A percentile compares a stretch with the other conserved stretches of the same genome.
phyloP scores from a whole-genome alignment of 306 rosid species.

The Cicer yamashitae region DNA sequence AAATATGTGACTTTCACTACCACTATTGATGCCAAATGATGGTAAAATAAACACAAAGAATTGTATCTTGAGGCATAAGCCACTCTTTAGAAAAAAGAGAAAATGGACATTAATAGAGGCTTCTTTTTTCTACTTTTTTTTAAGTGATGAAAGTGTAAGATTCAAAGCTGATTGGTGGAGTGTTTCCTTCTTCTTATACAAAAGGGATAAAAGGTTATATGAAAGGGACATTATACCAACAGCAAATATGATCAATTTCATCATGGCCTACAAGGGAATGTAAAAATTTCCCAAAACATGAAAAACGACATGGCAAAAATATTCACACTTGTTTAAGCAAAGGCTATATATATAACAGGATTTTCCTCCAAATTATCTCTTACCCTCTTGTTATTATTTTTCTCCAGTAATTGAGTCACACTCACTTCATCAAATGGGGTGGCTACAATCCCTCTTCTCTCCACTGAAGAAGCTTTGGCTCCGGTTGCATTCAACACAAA shows the following conservation, averaged over 20 bases:
- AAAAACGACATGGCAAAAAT: constrained; percentile 45
- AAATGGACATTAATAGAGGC: constrained; percentile 31
- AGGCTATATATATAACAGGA: constrained; percentile 30
- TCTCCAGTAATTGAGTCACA: constrained; percentile 52
- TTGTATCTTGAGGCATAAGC: constrained; percentile 42
- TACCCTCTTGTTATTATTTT: constrained; percentile 33
- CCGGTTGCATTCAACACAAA: constrained; percentile 70
- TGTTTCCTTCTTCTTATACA: constrained; percentile 60
- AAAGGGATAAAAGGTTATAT: constrained; percentile 45
- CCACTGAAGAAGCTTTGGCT: constrained; percentile 84
- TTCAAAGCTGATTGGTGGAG: constrained; percentile 70
- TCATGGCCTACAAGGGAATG: constrained; percentile 55
- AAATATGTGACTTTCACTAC: constrained; percentile 35
- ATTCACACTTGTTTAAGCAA: constrained; percentile 78
- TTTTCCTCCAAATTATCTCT: constrained; percentile 26
- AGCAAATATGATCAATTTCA: constrained; percentile 45
- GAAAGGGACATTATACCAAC: constrained; percentile 73
- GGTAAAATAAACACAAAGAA: constrained; percentile 2
- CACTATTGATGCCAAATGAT: constrained; percentile 26
- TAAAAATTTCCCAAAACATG: constrained; percentile 46
- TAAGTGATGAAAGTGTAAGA: constrained; percentile 43
- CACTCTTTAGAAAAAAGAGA: constrained; percentile 20
- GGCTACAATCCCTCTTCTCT: constrained; percentile 84
- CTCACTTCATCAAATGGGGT: constrained; percentile 75
- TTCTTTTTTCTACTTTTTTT: constrained; percentile 31